phyloP scores from a whole-genome alignment of 129 eudicot species.

The Solidago caesia region DNA sequence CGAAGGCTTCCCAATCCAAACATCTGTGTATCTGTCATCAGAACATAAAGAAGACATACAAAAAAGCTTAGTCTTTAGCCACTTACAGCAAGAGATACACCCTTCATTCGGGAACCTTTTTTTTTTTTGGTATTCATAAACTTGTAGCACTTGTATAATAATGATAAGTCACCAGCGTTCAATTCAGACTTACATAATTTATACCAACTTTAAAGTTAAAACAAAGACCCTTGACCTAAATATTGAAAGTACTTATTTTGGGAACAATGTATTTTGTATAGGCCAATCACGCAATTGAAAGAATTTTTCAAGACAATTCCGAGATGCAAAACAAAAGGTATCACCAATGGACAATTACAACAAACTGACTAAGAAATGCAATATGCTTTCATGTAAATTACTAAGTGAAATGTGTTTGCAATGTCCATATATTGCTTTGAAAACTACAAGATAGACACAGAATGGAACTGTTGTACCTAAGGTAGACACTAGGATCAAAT shows the following conservation, averaged over 20 bases:
- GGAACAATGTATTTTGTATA: neutral
- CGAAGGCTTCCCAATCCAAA: conserved; percentile 76
- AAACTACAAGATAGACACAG: conserved; percentile 2
- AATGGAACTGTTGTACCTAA: conserved; percentile 44
- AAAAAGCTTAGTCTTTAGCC: neutral
- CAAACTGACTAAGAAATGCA: neutral
- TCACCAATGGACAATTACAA: neutral
- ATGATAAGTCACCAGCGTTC: too few relatives aligned
- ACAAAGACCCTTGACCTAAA: neutral
- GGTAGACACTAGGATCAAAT: conserved; percentile 44
- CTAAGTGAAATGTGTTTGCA: conserved; percentile 7
- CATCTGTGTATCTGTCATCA: conserved; percentile 63
- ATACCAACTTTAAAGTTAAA: too few relatives aligned
- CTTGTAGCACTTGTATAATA: conserved; percentile 1
- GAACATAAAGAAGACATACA: neutral
- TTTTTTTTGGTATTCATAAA: neutral
- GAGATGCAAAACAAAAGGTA: conserved; percentile 3
- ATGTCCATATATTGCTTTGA: conserved; percentile 13
- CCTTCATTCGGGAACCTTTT: too few relatives aligned
- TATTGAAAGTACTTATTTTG: neutral
- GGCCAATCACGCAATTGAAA: too few relatives aligned
- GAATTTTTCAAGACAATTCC: neutral
- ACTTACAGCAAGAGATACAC: neutral
- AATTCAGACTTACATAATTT: too few relatives aligned
- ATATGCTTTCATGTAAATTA: conserved; percentile 12